Evolutionary conservation across 2,329 filamentous ascomycete genomes (phyloP).

Genomic region (Aspergillus quadricinctus): DNA sequence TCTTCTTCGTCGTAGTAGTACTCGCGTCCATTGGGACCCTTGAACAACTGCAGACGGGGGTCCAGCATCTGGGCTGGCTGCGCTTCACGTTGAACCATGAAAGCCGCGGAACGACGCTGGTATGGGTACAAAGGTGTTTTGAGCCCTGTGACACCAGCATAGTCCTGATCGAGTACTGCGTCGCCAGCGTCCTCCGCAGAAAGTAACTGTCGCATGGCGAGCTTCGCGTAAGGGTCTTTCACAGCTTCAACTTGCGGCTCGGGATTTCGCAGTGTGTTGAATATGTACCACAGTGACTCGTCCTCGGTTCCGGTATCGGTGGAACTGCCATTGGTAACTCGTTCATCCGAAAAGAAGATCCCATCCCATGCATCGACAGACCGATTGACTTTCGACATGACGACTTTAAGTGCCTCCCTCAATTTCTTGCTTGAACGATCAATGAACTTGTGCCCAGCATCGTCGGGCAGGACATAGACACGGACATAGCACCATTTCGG

Average conservation of each 20-base stretch:
- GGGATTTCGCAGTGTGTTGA: slow-evolving; percentile 45
- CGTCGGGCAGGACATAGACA: slow-evolving; percentile 40
- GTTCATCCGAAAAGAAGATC: slow-evolving; percentile 7
- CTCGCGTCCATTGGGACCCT: slow-evolving; percentile 55
- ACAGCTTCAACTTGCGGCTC: slow-evolving; percentile 27
- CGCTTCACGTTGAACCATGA: slow-evolving; percentile 79
- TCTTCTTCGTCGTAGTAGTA: slow-evolving; percentile 71
- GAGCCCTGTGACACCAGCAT: slow-evolving; percentile 30
- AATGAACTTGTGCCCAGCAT: slow-evolving; percentile 31
- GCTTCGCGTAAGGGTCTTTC: slow-evolving; percentile 27
- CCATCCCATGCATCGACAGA: slow-evolving; percentile 39
- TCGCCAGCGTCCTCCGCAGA: slow-evolving; percentile 10
- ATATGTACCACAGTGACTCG: slow-evolving; percentile 48
- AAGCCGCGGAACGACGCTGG: slow-evolving; percentile 71
- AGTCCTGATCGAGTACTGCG: slow-evolving; percentile 3
- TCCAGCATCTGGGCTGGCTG: slow-evolving; percentile 64
- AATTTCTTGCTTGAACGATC: slow-evolving; percentile 31
- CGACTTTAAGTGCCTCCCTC: slow-evolving; percentile 32
- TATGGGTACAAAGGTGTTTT: slow-evolving; percentile 68
- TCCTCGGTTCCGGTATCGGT: slow-evolving; percentile 25
- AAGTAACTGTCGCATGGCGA: slow-evolving; percentile 37
- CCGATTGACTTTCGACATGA: slow-evolving; percentile 39
- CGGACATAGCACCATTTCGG: slow-evolving; percentile 21
- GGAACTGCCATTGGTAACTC: slow-evolving; percentile 6
- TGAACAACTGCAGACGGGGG: slow-evolving; percentile 61